Percentiles rank a stretch among this genome's conserved stretches.
Evolutionary conservation across 345 rosid genomes (phyloP).

Genomic region (Populus davidiana): DNA sequence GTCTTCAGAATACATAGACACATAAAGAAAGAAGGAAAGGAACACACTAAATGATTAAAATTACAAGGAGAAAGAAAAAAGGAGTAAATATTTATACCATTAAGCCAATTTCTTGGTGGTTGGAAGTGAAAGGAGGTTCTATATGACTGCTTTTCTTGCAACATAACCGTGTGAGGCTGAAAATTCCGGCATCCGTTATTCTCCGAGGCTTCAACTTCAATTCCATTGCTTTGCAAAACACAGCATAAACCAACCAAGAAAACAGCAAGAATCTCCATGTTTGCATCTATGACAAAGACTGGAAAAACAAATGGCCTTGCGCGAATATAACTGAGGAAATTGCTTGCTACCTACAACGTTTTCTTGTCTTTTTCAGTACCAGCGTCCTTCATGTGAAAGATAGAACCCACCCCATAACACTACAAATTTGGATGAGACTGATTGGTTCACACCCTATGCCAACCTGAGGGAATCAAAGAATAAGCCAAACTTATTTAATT

Average conservation of each 20-base stretch:
- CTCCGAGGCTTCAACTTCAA: slow-evolving; percentile 4
- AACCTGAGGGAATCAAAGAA: no score
- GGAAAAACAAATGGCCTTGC: background rate
- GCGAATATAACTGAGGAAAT: no score
- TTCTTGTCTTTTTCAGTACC: no score
- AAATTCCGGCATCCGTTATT: background rate
- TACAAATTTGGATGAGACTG: no score
- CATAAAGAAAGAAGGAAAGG: background rate
- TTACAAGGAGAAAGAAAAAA: background rate
- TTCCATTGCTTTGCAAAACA: slow-evolving; percentile 15
- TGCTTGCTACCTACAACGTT: no score
- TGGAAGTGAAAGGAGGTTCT: slow-evolving; percentile 50
- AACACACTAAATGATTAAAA: background rate
- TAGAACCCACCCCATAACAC: no score
- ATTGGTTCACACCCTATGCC: no score
- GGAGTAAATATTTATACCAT: slow-evolving; percentile 25
- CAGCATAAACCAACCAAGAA: slow-evolving; percentile 14
- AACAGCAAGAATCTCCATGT: slow-evolving; percentile 8
- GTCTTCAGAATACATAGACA: background rate
- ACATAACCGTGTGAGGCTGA: background rate
- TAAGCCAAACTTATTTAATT: no score
- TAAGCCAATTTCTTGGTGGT: slow-evolving; percentile 50
- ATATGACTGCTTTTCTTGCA: slow-evolving; percentile 22
- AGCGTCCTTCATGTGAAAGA: no score
- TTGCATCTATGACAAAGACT: background rate